phyloP scores from a whole-genome alignment of 352 stramenopile species.

The Pythium monospermum region DNA sequence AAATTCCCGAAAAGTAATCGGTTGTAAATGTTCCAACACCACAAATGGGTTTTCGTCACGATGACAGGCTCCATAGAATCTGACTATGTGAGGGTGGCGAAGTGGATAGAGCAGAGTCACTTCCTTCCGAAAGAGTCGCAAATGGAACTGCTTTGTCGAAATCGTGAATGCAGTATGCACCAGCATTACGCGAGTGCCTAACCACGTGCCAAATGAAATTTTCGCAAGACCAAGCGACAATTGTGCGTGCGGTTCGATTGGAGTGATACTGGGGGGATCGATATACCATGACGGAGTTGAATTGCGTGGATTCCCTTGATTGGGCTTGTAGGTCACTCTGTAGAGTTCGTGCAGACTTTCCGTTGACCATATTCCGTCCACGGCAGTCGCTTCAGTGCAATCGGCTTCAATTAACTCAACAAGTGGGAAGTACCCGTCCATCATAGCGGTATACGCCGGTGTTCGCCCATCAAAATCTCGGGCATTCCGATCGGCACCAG shows the following conservation, averaged over 20 bases:
- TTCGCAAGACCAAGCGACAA: not conserved
- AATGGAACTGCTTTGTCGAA: not conserved
- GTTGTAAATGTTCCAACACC: constrained; percentile 6
- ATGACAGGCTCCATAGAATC: constrained; percentile 10
- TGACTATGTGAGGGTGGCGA: constrained; percentile 7
- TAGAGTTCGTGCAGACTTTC: no score
- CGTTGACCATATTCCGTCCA: no score
- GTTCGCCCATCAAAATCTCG: no score
- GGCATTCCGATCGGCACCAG: not conserved
- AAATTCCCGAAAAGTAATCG: constrained; percentile 1
- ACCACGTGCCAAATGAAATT: not conserved
- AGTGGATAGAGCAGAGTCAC: not conserved
- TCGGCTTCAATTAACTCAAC: no score
- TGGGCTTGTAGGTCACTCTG: no score
- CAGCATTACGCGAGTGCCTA: no score
- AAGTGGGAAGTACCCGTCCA: no score
- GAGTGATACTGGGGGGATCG: not conserved
- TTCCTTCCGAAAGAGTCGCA: not conserved
- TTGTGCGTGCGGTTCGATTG: not conserved
- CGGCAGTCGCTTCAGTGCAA: no score
- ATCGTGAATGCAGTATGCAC: not conserved
- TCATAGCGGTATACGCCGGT: not conserved
- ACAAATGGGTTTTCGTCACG: constrained; percentile 2
- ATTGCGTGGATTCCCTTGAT: not conserved
- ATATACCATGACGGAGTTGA: constrained; percentile 2